phyloP scores from a whole-genome alignment of 2,329 filamentous ascomycete genomes.

The Alternaria brassicae region DNA sequence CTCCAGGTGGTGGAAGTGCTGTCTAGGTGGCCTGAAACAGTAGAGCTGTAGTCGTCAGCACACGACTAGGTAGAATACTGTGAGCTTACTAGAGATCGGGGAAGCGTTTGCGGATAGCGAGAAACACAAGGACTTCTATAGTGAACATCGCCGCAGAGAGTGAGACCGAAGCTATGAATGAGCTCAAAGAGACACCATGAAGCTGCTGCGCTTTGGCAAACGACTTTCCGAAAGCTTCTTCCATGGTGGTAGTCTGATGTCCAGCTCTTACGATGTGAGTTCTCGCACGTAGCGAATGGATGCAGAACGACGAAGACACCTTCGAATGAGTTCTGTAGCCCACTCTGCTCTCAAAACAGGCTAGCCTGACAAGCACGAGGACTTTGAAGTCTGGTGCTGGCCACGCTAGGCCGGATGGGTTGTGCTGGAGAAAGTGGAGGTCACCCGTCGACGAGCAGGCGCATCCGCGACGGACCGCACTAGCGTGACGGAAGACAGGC shows the following conservation, averaged over 20 bases:
- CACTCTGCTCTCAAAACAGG: too few relatives aligned
- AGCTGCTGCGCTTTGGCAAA: slow-evolving; percentile 17
- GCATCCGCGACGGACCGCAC: neutral
- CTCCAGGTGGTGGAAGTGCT: neutral
- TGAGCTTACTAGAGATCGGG: slow-evolving; percentile 9
- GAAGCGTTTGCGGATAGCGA: neutral
- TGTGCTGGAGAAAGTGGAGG: neutral
- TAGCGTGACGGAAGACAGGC: neutral
- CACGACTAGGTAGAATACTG: neutral
- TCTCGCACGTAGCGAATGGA: neutral
- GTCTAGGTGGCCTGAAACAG: neutral
- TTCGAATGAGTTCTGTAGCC: neutral
- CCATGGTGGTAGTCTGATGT: slow-evolving; percentile 5
- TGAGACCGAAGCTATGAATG: slow-evolving; percentile 14
- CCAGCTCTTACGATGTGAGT: neutral
- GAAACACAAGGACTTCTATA: slow-evolving; percentile 4
- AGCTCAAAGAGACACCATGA: slow-evolving; percentile 7
- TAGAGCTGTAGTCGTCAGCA: slow-evolving; percentile 5
- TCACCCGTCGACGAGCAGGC: neutral
- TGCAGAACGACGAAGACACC: neutral
- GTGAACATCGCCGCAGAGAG: slow-evolving; percentile 9
- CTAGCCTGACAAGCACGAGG: neutral
- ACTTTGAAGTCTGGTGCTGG: neutral
- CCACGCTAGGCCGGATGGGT: neutral
- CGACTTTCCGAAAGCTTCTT: slow-evolving; percentile 13